These are phyloP conservation scores for Balansia obtecta DNA, from an alignment of 2,329 filamentous ascomycete species.

Conservation along the genomic window DNA sequence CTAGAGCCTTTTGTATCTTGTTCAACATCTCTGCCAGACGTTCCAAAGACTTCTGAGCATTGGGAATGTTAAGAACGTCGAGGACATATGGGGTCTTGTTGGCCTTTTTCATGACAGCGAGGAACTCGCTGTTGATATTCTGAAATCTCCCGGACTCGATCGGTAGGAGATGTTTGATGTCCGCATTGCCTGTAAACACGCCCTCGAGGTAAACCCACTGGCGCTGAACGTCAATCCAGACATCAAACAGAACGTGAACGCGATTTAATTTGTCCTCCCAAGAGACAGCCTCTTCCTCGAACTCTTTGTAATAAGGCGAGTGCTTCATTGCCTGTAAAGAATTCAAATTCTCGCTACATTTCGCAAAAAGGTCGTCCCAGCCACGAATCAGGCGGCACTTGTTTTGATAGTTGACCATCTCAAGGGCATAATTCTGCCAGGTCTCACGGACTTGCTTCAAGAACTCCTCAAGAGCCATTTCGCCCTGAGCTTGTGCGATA, in stretches of 20 bases:
- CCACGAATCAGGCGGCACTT: slow-evolving; percentile 95
- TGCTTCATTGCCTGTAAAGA: slow-evolving; percentile 97
- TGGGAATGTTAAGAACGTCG: slow-evolving; percentile 89
- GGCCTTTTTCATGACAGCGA: slow-evolving; percentile 98
- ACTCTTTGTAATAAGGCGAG: slow-evolving; percentile 98
- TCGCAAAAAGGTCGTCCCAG: slow-evolving; percentile 96
- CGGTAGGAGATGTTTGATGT: slow-evolving; percentile 95
- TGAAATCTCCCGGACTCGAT: slow-evolving; percentile 95
- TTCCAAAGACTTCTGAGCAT: slow-evolving; percentile 91
- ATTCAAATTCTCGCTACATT: slow-evolving; percentile 96
- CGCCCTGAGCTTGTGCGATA: slow-evolving; percentile 88
- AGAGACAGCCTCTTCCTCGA: slow-evolving; percentile 88
- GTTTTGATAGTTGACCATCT: slow-evolving; percentile 94
- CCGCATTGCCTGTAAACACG: slow-evolving; percentile 95
- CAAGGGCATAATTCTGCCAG: slow-evolving; percentile 90
- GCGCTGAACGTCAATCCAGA: slow-evolving; percentile 99
- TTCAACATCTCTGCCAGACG: slow-evolving; percentile 91
- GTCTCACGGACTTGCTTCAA: slow-evolving; percentile 90
- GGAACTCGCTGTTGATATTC: slow-evolving; percentile 98
- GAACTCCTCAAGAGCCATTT: slow-evolving; percentile 98
- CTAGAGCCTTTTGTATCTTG: slow-evolving; percentile 97
- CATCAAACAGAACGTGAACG: slow-evolving; percentile 93
- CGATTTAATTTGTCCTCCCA: slow-evolving; percentile 99
- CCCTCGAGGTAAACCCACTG: slow-evolving; percentile 99
- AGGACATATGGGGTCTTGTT: slow-evolving; percentile 92